Percentiles rank a stretch among this genome's conserved stretches.
phyloP scores from a whole-genome alignment of 495 filamentous ascomycete species.

The Sordaria brevicollis region DNA sequence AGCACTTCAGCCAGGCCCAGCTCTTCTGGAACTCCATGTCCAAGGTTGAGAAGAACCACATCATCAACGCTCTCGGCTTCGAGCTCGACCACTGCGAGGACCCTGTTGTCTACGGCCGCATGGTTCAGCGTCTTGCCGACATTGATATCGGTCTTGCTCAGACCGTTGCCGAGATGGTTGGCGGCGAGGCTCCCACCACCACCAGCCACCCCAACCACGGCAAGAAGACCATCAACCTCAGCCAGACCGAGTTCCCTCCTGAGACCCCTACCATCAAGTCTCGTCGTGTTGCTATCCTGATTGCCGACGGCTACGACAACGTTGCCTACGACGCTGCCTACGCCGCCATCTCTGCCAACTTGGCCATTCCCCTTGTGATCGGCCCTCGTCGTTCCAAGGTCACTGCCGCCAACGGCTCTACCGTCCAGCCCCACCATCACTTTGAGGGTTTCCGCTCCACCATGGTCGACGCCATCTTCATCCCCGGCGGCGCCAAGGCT shows the following conservation, averaged over 20 bases:
- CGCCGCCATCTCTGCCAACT: slow-evolving; percentile 45
- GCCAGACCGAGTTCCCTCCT: slow-evolving; percentile 58
- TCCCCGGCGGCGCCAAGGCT: slow-evolving; percentile 64
- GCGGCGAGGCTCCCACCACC: slow-evolving; percentile 49
- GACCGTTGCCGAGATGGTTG: slow-evolving; percentile 57
- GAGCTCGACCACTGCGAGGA: slow-evolving; percentile 90
- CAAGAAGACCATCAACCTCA: slow-evolving; percentile 51
- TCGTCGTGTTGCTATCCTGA: slow-evolving; percentile 65
- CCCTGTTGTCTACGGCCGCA: slow-evolving; percentile 63
- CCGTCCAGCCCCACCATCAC: slow-evolving; percentile 65
- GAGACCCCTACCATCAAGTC: slow-evolving; percentile 54
- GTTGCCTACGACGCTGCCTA: slow-evolving; percentile 54
- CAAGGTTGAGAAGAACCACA: slow-evolving; percentile 57
- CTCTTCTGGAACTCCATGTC: slow-evolving; percentile 75
- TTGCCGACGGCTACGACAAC: slow-evolving; percentile 73
- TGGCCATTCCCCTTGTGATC: slow-evolving; percentile 65
- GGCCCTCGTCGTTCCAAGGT: slow-evolving; percentile 51
- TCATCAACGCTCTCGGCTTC: slow-evolving; percentile 62
- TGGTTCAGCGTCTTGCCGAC: slow-evolving; percentile 58
- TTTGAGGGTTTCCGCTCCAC: slow-evolving; percentile 75
- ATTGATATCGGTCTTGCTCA: slow-evolving; percentile 66
- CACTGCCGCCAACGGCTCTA: slow-evolving; percentile 46
- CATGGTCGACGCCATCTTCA: slow-evolving; percentile 74
- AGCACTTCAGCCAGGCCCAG: slow-evolving; percentile 66
- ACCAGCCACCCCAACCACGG: slow-evolving; percentile 51